Base-by-base conservation (phyloP, 768 basidiomycete genomes). In the Naematelia aurantialba region DNA sequence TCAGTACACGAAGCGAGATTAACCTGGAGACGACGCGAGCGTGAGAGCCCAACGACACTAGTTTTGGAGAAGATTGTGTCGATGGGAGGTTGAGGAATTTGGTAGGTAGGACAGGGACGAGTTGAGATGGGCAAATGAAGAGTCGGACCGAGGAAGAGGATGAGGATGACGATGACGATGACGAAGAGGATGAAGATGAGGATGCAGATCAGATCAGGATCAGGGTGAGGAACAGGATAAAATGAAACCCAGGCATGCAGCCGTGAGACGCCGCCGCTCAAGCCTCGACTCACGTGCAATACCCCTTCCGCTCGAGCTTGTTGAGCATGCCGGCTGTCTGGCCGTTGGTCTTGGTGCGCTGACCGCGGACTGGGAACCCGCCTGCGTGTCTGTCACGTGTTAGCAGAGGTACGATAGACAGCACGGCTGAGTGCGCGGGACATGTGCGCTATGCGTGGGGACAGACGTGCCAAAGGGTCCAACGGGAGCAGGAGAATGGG, bases 291-390 rank as follows among this genome's bases (percentile, higher is more conserved):
- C 17, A 71, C 67, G 76, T 69, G 1, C 69, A 61, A 58, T 66
- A 80, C n/a, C 75, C 75, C 67, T 81, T 78, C 58, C 93, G 82
- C 57, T 88, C 87, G 65, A 93, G 78, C 72, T 84, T 83, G 81
- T 98, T 98, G 79, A 97, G 85, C 78, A 86, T 91, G 78, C 80
- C 87, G 30, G 94, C 94, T 46, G 91, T 94, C 78, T 82, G 85
- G 54, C 90, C 91, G 72, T 98, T 98, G 55, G 83, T 87, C 77
- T 86, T 87, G 3, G 93, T 97, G 56, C 87, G 87, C 79, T 98
- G 94, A 57, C 94, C 94, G 76, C 94, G 83, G 60, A 98, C 94
- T 2, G 94, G 94, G 46, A 94, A 78, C 59, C 86, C 85, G 86
- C 92, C 90, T 5, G 91, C 91, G 76, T 98, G 94, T 62, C 74